Percentiles rank a stretch among this genome's conserved stretches.
phyloP scores from a whole-genome alignment of 768 basidiomycete species.

The Peribolospora kevripleyi region DNA sequence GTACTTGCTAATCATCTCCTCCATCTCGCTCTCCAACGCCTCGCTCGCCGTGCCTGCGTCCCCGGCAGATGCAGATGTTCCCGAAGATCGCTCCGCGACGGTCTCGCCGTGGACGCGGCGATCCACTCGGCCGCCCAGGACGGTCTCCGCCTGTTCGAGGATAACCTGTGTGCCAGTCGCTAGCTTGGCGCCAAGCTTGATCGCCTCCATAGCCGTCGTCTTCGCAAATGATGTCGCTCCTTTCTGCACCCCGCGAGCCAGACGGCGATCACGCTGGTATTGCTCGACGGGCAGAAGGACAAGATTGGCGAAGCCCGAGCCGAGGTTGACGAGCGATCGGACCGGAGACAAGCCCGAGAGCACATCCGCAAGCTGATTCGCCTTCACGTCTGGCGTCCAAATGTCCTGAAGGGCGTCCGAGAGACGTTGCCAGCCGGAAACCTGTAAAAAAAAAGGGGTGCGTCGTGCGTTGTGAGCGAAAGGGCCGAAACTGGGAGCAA shows the following conservation, averaged over 20 bases:
- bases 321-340: conserved; percentile 87
- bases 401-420: conserved; percentile 85
- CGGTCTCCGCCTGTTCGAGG: conserved; percentile 75
- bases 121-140: conserved; percentile 43
- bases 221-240: conserved; percentile 81
- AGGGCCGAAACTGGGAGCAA: not conserved
- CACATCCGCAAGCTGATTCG: conserved; percentile 88
- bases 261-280: conserved; percentile 84
- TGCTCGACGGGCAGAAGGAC: conserved; percentile 88
- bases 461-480: too few relatives aligned
- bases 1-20: conserved; percentile 37
- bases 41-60: not conserved
- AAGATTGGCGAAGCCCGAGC: conserved; percentile 85
- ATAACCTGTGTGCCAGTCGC: conserved; percentile 97
- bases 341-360: conserved; percentile 92
- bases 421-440: conserved; percentile 73
- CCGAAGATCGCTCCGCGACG: not conserved
- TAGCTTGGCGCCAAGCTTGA: conserved; percentile 75
- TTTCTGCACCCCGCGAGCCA: conserved; percentile 78
- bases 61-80: not conserved
- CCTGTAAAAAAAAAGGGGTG: conserved; percentile 24
- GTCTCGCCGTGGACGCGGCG: conserved; percentile 36
- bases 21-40: conserved; percentile 3
- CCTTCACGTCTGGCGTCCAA: conserved; percentile 98
- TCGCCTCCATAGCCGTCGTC: conserved; percentile 81